Evolutionary conservation across 352 stramenopile species (phyloP).

Genomic region (Phytophthora constricta): DNA sequence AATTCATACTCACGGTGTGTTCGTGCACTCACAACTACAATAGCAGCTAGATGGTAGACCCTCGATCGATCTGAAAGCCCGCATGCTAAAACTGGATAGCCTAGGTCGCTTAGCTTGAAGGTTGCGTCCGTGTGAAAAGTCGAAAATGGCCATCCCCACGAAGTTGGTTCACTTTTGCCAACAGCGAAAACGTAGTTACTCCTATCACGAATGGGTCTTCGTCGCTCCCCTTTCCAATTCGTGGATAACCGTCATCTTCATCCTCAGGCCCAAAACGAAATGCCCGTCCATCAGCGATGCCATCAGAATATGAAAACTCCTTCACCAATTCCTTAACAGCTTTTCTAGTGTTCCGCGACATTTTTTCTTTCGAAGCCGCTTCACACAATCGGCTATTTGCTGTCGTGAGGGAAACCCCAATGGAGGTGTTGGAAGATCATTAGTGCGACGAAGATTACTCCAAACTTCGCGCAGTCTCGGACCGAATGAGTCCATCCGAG

Average conservation of each 20-base stretch:
- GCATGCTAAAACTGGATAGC: conserved; percentile 9
- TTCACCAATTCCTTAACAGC: neutral
- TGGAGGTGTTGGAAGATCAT: neutral
- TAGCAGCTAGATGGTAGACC: neutral
- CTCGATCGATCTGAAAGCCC: conserved; percentile 4
- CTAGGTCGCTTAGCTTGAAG: conserved; percentile 8
- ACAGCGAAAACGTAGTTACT: neutral
- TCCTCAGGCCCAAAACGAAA: neutral
- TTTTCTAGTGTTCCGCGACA: neutral
- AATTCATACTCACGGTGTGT: neutral
- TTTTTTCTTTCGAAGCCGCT: neutral
- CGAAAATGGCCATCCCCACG: neutral
- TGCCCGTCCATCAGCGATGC: neutral
- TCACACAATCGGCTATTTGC: neutral
- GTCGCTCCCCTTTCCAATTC: neutral
- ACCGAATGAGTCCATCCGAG: conserved; percentile 7
- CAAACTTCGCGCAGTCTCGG: neutral
- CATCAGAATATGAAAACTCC: neutral
- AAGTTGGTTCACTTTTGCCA: neutral
- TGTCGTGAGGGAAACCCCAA: neutral
- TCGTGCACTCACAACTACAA: conserved; percentile 6
- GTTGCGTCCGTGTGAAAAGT: conserved; percentile 13
- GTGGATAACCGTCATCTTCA: neutral
- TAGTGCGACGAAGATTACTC: neutral
- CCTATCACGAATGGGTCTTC: neutral